Evolutionary conservation across 139 green algal species (phyloP), one percentile per base, ranked within the genome.

Genomic region (Coccomyxa sp.): DNA sequence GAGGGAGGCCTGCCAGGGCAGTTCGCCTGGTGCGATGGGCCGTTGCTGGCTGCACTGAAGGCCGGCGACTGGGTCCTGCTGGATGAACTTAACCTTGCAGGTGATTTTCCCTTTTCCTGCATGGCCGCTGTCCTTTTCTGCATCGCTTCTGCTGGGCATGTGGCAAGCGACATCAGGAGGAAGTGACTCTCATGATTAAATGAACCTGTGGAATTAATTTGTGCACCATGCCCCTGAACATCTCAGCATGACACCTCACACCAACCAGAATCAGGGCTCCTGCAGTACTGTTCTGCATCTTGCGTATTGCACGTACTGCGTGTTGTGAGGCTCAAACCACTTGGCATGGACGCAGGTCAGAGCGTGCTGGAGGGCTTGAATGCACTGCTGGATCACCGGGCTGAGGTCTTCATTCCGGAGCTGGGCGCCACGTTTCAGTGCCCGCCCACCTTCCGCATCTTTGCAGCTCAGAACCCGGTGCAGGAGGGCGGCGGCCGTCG

Each of bases 81-180:
- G n/a, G 97, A 99, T 84, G 97, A 99, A 91, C 92, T 99, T 27
- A 99, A 99, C 87, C 91, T 99, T 21, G 97, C 97, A 14, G 89
- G 89, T 58, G 96, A 98, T 87, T 90, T 88, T 1, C 66, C 66
- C 21, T 27, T 9, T 77, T 74, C 21, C 21, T 27, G 23, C 66
- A 74, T 51, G 38, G 38, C 38, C 38, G 38, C 38, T 51, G 38
- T 51, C 38, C 38, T 51, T 7, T 7, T 51, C 38, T 51, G 38
- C 38, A 51, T 51, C 38, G 38, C 38, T 51, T 51, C 3, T 51
- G 38, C 3, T 51, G 38, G 3, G 38, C 3, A 51, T 51, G 38
- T 51, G 38, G 38, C 38, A 51, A 51, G 38, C 38, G 38, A 51
- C 38, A 7, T 7, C 38, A 51, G 3, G 38, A 51, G 38, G 38